Percentiles rank a stretch among this genome's conserved stretches.
phyloP scores from a whole-genome alignment of 306 rosid genomes.

The Morella rubra region DNA sequence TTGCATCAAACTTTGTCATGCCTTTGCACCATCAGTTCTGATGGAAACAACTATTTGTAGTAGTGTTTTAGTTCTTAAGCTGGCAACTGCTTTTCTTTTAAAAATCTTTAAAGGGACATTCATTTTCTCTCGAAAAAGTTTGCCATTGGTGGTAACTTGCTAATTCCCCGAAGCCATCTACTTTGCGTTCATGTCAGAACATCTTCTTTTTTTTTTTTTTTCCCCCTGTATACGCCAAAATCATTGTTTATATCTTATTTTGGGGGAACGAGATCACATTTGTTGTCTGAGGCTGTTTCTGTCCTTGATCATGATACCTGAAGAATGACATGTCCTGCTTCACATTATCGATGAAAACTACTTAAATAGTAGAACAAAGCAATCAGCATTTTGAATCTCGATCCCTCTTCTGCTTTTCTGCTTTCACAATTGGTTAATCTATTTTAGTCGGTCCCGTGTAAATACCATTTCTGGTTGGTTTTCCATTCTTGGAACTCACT shows the following conservation, averaged over 20 bases:
- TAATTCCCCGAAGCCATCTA: not conserved
- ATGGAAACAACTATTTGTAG: not conserved
- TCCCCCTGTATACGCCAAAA: not conserved
- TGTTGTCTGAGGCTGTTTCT: not conserved
- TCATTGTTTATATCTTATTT: not conserved
- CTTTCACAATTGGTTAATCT: not conserved
- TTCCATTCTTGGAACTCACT: not conserved
- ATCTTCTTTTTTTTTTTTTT: not conserved
- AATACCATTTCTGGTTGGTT: not conserved
- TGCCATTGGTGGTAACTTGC: not conserved
- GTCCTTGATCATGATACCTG: not conserved
- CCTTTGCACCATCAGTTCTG: not conserved
- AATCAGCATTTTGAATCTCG: not conserved
- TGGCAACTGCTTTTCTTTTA: not conserved
- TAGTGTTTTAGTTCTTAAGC: not conserved
- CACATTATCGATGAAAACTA: not conserved
- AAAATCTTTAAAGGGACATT: not conserved
- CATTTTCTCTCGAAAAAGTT: not conserved
- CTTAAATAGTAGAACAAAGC: not conserved
- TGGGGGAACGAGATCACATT: not conserved
- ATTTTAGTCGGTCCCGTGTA: not conserved
- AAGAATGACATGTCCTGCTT: not conserved
- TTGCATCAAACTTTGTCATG: not conserved
- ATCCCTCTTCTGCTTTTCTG: not conserved
- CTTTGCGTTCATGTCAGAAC: not conserved